Evolutionary conservation across 768 basidiomycete species (phyloP), one percentile per base, ranked within the genome.

Genomic region (Favolaschia claudopus): DNA sequence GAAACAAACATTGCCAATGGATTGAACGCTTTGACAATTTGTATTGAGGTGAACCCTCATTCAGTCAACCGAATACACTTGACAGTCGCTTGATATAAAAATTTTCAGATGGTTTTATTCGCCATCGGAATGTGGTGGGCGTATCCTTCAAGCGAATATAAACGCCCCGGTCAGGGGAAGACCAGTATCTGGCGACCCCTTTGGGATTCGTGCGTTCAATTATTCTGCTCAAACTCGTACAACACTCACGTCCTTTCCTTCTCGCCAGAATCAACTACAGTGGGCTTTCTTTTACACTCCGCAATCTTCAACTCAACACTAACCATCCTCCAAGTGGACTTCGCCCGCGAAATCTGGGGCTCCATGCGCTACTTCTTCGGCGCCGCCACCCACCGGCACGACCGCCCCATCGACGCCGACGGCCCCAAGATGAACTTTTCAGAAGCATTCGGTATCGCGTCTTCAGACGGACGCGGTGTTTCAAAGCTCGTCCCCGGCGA

Each of bases 81-180:
- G n/a, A n/a, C n/a, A n/a, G n/a, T n/a, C n/a, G n/a, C n/a, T n/a
- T n/a, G n/a, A n/a, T n/a, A n/a, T n/a, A n/a, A n/a, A n/a, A n/a
- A n/a, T n/a, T n/a, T n/a, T 15, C 62, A 93, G 91, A 95, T 95
- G 93, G 87, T 94, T 34, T 76, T 93, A 69, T 95, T 95, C 70
- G 78, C 92, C 4, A 37, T 72, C 0, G 72, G 88, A 38, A 95
- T 95, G 90, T 83, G 83, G 77, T 95, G 91, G 91, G 91, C 94
- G 0, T 96, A 95, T 70, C 80, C 82, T 7, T 78, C 82, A 63
- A 79, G 75, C 0, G 94, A 95, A 65, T 96, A 96, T 73, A 71
- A 64, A n/a, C 65, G 68, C 12, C 39, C 49, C 2, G 50, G 33
- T 5, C 5, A n/a, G 29, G 24, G 24, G 12, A 31, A 20, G 6